Conservation (phyloP, 768 basidiomycete species). For the Omphalotus guepiniiformis region DNA sequence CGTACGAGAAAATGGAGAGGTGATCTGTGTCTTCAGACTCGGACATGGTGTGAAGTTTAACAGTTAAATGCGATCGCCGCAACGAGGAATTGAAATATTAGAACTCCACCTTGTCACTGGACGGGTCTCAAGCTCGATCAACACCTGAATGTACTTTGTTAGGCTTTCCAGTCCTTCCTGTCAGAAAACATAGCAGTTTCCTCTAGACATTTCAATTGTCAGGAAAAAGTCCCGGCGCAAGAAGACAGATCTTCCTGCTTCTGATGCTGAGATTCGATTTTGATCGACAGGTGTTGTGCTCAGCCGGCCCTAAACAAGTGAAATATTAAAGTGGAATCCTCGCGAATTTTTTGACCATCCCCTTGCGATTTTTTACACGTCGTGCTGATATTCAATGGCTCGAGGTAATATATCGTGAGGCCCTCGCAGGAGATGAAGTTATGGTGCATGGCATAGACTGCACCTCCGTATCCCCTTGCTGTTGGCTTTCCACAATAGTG, state of each 20-base stretch:
- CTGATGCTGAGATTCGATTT: no score
- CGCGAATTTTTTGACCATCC: constrained; percentile 26
- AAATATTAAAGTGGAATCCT: not conserved
- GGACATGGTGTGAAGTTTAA: no score
- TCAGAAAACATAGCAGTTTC: no score
- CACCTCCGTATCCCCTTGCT: constrained; percentile 86
- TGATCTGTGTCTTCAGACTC: not conserved
- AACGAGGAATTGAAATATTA: no score
- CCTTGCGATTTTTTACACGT: constrained; percentile 41
- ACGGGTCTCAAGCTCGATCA: no score
- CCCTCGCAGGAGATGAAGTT: constrained; percentile 88
- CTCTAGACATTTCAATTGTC: no score
- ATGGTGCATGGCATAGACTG: constrained; percentile 85
- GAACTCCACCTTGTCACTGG: no score
- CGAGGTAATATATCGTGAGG: constrained; percentile 45
- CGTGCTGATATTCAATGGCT: constrained; percentile 30
- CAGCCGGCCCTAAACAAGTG: constrained; percentile 2
- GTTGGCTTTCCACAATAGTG: constrained; percentile 47
- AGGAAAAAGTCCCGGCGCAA: no score
- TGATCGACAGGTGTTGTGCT: not conserved
- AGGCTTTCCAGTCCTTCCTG: no score
- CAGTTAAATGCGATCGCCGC: no score
- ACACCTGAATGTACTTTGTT: no score
- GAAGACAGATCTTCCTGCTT: no score
- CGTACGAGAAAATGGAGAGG: constrained; percentile 13